A percentile compares a stretch with the other conserved stretches of the same genome.
These are phyloP conservation scores for Boletellus sp. DNA, from an alignment of 768 basidiomycete species.

Conservation along the genomic window DNA sequence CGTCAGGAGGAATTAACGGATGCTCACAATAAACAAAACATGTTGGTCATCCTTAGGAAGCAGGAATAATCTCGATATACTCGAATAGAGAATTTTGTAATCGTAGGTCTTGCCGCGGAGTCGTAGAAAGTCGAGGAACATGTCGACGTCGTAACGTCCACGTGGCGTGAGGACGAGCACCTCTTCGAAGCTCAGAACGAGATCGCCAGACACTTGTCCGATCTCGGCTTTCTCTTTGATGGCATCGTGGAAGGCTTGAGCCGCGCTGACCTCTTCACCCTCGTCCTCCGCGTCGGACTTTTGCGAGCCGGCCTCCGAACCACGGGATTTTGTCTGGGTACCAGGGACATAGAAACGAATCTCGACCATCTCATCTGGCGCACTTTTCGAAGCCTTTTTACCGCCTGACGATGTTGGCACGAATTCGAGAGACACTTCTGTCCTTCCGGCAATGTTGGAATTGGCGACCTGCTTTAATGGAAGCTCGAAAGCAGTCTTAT, in stretches of 20 bases:
- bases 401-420: constrained; percentile 43
- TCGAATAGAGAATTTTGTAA: constrained; percentile 91
- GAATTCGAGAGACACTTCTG: constrained; percentile 99
- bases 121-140: constrained; percentile 92
- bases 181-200: constrained; percentile 93
- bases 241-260: constrained; percentile 93
- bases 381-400: constrained; percentile 41
- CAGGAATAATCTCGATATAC: constrained; percentile 85
- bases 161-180: constrained; percentile 92
- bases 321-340: constrained; percentile 54
- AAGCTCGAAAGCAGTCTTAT: constrained; percentile 85
- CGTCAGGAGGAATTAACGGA: neutral
- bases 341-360: constrained; percentile 97
- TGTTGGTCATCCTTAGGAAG: constrained; percentile 96
- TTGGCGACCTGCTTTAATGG: constrained; percentile 86
- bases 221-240: constrained; percentile 97
- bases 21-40: constrained; percentile 85
- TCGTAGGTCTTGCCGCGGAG: constrained; percentile 99
- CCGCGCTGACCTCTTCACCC: constrained; percentile 81
- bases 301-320: constrained; percentile 71
- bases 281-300: constrained; percentile 69
- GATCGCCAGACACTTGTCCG: constrained; percentile 85
- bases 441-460: constrained; percentile 95
- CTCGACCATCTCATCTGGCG: constrained; percentile 86
- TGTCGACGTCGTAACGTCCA: constrained; percentile 96